Conservation (phyloP, 345 rosid species). For the Ceriops decandra region DNA sequence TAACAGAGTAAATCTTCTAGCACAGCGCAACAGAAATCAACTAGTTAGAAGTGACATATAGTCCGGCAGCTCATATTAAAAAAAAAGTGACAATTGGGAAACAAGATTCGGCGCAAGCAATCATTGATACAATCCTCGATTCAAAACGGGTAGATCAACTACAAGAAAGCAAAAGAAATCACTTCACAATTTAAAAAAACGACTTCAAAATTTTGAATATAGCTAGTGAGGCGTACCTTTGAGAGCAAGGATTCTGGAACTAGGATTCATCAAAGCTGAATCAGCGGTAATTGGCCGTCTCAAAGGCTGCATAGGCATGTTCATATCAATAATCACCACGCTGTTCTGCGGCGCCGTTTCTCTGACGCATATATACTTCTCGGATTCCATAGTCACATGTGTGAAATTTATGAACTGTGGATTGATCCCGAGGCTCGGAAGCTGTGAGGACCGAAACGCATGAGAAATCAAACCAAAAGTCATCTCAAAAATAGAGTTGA, state of each 20-base stretch:
- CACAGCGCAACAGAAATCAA: no score
- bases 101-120: no score
- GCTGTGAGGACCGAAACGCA: constrained; percentile 32
- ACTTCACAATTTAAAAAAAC: neutral
- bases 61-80: no score
- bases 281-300: constrained; percentile 78
- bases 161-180: neutral
- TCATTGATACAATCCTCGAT: no score
- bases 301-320: constrained; percentile 69
- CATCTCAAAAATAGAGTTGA: no score
- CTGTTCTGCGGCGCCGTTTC: constrained; percentile 76
- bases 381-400: constrained; percentile 75
- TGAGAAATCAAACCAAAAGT: neutral
- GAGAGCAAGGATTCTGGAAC: constrained; percentile 70
- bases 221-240: constrained; percentile 43
- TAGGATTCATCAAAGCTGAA: constrained; percentile 75
- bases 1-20: no score
- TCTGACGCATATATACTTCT: constrained; percentile 72
- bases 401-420: constrained; percentile 71
- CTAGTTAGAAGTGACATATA: no score
- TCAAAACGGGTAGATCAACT: no score
- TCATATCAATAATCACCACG: constrained; percentile 74
- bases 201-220: neutral
- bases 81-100: no score
- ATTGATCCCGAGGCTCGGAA: constrained; percentile 71